Evolutionary conservation across 257 asterid species (phyloP), one percentile per base, ranked within the genome.

Genomic region (Mentha longifolia): DNA sequence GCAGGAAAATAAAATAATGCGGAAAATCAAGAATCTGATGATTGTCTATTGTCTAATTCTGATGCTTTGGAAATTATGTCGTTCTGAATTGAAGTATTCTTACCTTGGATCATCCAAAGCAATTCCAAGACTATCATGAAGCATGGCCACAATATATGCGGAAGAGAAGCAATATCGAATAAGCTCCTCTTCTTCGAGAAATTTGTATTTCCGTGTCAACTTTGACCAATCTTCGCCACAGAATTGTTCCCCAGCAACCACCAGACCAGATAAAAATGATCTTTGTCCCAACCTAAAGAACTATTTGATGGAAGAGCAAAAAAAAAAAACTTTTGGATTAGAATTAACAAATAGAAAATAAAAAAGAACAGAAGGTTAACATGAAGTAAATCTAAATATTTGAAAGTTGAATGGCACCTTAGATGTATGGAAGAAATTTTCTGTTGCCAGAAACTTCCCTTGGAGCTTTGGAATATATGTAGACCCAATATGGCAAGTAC

Each of bases 81-180:
- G 17, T 45, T 45, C 6, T 45, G 51, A 45, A 3, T 13, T 45
- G 12, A 3, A 13, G 51, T 14, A 12, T 45, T 45, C 9, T 50
- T 50, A 92, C 99, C 99, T 89, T 33, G 73, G 77, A 80, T 92
- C 97, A 64, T 95, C 80, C 78, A 95, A 76, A 74, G 89, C 87
- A 77, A 92, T 82, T 82, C 99, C 99, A 69, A 92, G 99, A 70
- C 95, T 89, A 71, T 95, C 99, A 49, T 95, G 98, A 73, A 95
- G 99, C 68, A 92, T 51, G 73, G 99, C 97, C 51, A 95, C 90
- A 35, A 95, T 92, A 74, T 92, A 95, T 37, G 99, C 99, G 22
- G 99, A 88, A 49, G 99, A 95, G 79, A 95, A 95, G 87, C 98
- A 92, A 84, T 91, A 89, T 15, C 81, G 96, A 76, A 73, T 83